Evolutionary conservation across 257 asterid genomes (phyloP), one percentile per base, ranked within the genome.

Genomic region (Penstemon davidsonii): DNA sequence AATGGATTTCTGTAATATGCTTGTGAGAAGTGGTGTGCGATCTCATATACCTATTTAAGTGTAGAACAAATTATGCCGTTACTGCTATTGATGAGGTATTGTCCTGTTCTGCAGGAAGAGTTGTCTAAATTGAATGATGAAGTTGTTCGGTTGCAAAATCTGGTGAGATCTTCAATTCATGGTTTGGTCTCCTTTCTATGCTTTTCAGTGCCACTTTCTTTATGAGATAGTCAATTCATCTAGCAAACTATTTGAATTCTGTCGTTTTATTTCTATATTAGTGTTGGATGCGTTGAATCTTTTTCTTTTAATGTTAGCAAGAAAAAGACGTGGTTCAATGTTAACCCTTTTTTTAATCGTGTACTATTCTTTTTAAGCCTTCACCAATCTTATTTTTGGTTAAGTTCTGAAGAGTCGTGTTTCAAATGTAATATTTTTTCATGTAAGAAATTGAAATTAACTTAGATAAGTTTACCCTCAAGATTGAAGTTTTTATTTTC

Each of bases 71-170:
- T 46, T 15, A 8, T 19, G 7, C 5, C 13, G 4, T 45, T 18
- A 12, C 45, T 44, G 69, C 46, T 47, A 13, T 60, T 78, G 61
- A 76, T 66, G 43, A 53, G 38, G 44, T 62, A 15, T 57, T 75
- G 12, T 72, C 50, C 38, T 40, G 19, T 49, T 72, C 57, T 76
- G 75, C 95, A 91, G 99, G 96, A 84, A 66, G 95, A 87, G 78
- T 38, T 94, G 75, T 85, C 86, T 55, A 89, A 85, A 85, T 79
- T 94, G 86, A 81, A 72, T 2, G 75, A 67, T 45, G 89, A 91
- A 81, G 90, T 91, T 63, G 62, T 4, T 39, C 88, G 69, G 76
- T 80, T 94, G 74, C 86, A 79, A 43, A 76, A 77, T 78, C 50
- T 71, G 92, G 99, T 91, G 59, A 71, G 76, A 13, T 60, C 13